phyloP scores from a whole-genome alignment of 345 rosid genomes.

The Lenwebbia sp. region DNA sequence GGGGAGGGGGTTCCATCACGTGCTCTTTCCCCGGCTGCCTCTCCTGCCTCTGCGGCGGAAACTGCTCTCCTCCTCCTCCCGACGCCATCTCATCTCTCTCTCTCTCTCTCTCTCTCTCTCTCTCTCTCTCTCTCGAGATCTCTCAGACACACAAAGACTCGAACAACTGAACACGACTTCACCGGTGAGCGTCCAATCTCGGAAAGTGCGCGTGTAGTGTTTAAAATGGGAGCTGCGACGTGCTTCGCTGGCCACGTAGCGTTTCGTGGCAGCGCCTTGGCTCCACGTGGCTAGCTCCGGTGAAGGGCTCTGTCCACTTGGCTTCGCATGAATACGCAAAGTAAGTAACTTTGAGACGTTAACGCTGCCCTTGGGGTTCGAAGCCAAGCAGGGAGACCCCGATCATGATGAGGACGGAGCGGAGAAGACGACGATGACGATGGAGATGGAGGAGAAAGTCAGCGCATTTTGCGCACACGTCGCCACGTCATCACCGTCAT shows the following conservation, averaged over 20 bases:
- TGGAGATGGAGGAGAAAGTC: not conserved
- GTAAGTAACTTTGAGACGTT: not conserved
- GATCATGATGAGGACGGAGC: not conserved
- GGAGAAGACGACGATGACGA: not conserved
- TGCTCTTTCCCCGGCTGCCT: conserved; percentile 62
- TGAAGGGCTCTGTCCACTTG: not conserved
- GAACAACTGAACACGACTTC: not conserved
- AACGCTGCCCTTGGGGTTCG: not conserved
- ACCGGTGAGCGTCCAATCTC: not conserved
- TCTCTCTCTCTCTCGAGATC: not conserved
- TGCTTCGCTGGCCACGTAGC: not conserved
- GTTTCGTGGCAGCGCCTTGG: not conserved
- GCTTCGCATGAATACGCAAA: not conserved
- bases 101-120: not conserved
- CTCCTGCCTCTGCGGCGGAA: conserved; percentile 63
- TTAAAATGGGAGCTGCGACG: not conserved
- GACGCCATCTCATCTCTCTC: conserved; percentile 36
- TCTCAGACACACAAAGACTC: too few species aligned
- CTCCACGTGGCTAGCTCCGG: not conserved
- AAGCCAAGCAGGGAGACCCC: not conserved
- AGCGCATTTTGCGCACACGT: not conserved
- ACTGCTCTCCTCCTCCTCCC: conserved; percentile 4
- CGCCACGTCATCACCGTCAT: not conserved
- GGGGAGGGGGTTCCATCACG: conserved; percentile 56
- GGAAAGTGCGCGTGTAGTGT: not conserved